Evolutionary conservation across 1,284 basidiomycete species (phyloP).

Genomic region (Fomitopsis palustris): DNA sequence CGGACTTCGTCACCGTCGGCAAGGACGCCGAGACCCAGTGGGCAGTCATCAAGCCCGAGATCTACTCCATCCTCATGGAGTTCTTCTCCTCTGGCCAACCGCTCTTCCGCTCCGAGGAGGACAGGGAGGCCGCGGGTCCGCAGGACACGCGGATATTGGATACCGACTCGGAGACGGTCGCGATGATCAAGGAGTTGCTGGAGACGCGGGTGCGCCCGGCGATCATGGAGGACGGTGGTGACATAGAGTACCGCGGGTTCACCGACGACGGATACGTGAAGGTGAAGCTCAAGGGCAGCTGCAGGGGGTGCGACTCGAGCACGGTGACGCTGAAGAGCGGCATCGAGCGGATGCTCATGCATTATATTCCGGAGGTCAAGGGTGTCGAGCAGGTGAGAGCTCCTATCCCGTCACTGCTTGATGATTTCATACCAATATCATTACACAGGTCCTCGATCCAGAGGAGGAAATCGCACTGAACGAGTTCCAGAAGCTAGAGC

Average conservation of each 20-base stretch:
- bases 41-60: constrained; percentile 95
- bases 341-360: constrained; percentile 98
- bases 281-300: constrained; percentile 94
- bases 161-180: constrained; percentile 95
- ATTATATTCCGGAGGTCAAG: constrained; percentile 98
- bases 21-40: constrained; percentile 87
- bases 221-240: constrained; percentile 94
- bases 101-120: constrained; percentile 81
- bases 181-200: constrained; percentile 98
- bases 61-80: constrained; percentile 98
- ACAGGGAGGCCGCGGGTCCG: constrained; percentile 76
- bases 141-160: constrained; percentile 97
- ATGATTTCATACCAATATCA: neutral
- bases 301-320: constrained; percentile 90
- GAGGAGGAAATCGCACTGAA: constrained; percentile 87
- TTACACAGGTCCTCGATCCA: constrained; percentile 74
- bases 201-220: constrained; percentile 95
- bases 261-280: constrained; percentile 58
- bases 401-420: neutral
- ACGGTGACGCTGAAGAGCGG: constrained; percentile 95
- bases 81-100: constrained; percentile 88
- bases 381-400: constrained; percentile 86
- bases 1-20: constrained; percentile 96
- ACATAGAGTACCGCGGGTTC: constrained; percentile 82
- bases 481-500: constrained; percentile 92